Evolutionary conservation across 1,139 yeast species (phyloP), one percentile per base, ranked within the genome.

Genomic region (Pneumocystis sp.): DNA sequence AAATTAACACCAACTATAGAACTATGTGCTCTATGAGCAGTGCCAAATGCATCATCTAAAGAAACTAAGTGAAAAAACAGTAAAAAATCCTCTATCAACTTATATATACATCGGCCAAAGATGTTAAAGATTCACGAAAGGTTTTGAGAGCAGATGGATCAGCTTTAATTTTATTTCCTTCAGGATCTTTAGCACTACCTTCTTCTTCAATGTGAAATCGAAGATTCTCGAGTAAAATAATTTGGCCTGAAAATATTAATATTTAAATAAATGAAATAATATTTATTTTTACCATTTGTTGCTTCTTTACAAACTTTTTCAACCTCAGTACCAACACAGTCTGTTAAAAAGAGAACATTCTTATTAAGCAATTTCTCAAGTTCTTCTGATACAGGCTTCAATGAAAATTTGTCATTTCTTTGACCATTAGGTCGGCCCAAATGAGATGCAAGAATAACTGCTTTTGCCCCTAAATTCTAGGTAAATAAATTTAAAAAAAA

Each of bases 21-120:
- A 65, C 97, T 89, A 82, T 91, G 97, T 70, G 97, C 97, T 82
- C 97, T 89, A 86, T 91, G 97, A 66, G 97, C 96, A 70, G 97
- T 93, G 76, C 97, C 97, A 74, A 91, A 91, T 67, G 97, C 97
- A 77, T 91, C 97, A 79, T 91, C 68, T 66, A 25, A 10, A 25
- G 25, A 50, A 3, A 12, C 17, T 39, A 40, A 21, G 25, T 25
- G 35, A 42, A 42, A 35, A 44, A 37, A 17, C 39, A 17, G 4
- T 25, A 50, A n/a, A 21, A 6, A 8, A 37, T 34, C 3, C 6
- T 10, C 1, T 39, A 65, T 66, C 25, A 63, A 66, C 68, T 91
- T 77, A 91, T 85, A 81, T 91, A 91, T 71, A 91, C 96, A 74
- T 91, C 97, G 71, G 96, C 97, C 74, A 91, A 82, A 67, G 87